These are phyloP conservation scores for Fusarium tuaranense DNA, from an alignment of 2,329 filamentous ascomycete genomes.

Conservation along the genomic window DNA sequence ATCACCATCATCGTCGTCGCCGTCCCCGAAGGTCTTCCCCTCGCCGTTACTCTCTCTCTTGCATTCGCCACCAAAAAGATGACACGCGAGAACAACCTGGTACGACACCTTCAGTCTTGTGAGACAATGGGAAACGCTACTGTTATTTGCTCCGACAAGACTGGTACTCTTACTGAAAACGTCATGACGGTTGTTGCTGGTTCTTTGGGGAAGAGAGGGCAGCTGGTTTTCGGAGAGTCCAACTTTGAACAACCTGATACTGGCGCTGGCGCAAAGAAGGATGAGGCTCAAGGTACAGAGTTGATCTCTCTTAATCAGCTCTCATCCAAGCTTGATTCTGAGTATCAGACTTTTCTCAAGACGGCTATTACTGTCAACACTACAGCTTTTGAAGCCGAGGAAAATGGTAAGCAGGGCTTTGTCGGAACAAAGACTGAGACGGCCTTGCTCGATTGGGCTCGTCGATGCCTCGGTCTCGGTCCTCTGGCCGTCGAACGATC, in stretches of 20 bases:
- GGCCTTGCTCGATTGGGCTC: constrained; percentile 62
- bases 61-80: constrained; percentile 77
- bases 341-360: constrained; percentile 33
- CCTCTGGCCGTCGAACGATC: constrained; percentile 58
- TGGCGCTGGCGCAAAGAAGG: constrained; percentile 19
- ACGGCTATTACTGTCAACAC: constrained; percentile 64
- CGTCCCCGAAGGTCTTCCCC: constrained; percentile 73
- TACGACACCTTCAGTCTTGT: constrained; percentile 74
- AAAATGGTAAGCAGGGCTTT: constrained; percentile 56
- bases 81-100: constrained; percentile 77
- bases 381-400: constrained; percentile 65
- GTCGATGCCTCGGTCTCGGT: constrained; percentile 61
- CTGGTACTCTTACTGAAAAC: constrained; percentile 63
- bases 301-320: constrained; percentile 16
- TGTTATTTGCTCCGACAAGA: constrained; percentile 78
- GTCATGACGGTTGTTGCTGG: constrained; percentile 81
- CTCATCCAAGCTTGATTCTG: constrained; percentile 21
- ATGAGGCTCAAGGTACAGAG: background rate
- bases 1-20: constrained; percentile 76
- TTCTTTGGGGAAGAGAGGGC: constrained; percentile 49
- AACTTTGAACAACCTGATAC: constrained; percentile 46
- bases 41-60: constrained; percentile 75
- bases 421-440: constrained; percentile 69
- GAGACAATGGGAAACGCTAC: constrained; percentile 79
- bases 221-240: constrained; percentile 57